Evolutionary conservation across 2,329 filamentous ascomycete species (phyloP).

Genomic region (Uncinocarpus reesii): DNA sequence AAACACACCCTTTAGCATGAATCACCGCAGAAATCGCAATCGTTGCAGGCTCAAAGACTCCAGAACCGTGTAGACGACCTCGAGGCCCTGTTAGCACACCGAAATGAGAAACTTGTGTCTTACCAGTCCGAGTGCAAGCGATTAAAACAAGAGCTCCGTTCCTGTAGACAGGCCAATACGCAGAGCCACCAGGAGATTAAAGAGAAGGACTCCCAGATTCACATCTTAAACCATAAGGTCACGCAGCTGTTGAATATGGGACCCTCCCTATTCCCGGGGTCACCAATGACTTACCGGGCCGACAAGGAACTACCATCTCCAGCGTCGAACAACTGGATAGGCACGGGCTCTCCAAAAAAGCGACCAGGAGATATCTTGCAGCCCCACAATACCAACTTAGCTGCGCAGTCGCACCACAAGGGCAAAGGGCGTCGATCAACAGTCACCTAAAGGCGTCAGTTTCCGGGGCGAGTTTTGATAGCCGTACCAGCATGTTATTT

Average conservation of each 20-base stretch:
- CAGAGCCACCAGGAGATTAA: constrained; percentile 19
- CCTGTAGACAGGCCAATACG: constrained; percentile 35
- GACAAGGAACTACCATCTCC: constrained; percentile 17
- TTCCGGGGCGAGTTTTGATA: no score
- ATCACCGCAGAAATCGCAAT: not conserved
- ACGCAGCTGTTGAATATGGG: constrained; percentile 18
- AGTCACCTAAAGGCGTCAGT: not conserved
- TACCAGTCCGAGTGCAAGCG: constrained; percentile 41
- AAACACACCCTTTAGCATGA: not conserved
- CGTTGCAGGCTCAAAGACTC: constrained; percentile 5
- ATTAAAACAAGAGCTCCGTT: constrained; percentile 41
- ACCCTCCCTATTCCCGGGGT: constrained; percentile 6
- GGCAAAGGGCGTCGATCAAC: constrained; percentile 4
- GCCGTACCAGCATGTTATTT: no score
- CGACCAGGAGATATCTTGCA: not conserved
- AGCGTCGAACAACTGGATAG: constrained; percentile 1
- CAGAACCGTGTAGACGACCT: constrained; percentile 9
- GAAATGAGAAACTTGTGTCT: constrained; percentile 25
- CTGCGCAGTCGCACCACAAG: not conserved
- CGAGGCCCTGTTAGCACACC: constrained; percentile 4
- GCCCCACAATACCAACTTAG: not conserved
- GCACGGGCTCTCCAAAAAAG: not conserved
- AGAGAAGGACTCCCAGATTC: constrained; percentile 23
- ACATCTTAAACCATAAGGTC: constrained; percentile 21
- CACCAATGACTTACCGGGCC: not conserved